These are phyloP conservation scores for Pestalotiopsis sp. DNA, from an alignment of 2,329 filamentous ascomycete species.

Conservation along the genomic window DNA sequence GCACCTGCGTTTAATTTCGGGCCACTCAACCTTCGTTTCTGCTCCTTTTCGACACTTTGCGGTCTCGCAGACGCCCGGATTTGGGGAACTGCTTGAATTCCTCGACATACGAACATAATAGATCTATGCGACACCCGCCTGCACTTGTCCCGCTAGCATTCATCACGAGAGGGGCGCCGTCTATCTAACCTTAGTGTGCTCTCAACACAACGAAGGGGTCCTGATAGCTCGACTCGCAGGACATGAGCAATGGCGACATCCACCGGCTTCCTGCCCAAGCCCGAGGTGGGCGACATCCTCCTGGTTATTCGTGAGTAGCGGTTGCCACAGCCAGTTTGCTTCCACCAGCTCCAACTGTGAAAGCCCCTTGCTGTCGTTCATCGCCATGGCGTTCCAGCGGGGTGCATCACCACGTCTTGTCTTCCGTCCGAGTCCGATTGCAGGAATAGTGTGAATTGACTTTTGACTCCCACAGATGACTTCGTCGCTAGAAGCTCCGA, in stretches of 20 bases:
- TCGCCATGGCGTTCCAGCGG: not conserved
- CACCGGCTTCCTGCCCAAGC: constrained; percentile 42
- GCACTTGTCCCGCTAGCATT: not conserved
- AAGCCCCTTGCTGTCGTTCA: not conserved
- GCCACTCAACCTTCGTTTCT: not conserved
- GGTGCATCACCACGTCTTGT: not conserved
- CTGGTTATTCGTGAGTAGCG: constrained; percentile 68
- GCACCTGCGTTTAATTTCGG: not conserved
- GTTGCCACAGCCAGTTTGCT: constrained; percentile 5
- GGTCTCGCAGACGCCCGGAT: not conserved
- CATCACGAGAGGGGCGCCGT: not conserved
- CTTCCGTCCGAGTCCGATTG: too few relatives aligned
- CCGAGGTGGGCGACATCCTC: constrained; percentile 66
- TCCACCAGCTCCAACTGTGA: not conserved
- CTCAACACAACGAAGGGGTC: not conserved
- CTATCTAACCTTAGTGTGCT: not conserved
- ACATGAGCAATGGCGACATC: constrained; percentile 42
- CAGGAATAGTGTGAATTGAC: constrained; percentile 9
- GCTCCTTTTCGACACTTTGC: constrained; percentile 2
- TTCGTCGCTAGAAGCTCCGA: constrained; percentile 90
- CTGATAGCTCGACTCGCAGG: not conserved
- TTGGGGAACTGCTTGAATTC: not conserved
- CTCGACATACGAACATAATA: not conserved
- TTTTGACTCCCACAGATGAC: constrained; percentile 64
- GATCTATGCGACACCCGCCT: constrained; percentile 9